Base-by-base conservation (phyloP, 2,329 filamentous ascomycete genomes). In the Penicillium sp. region DNA sequence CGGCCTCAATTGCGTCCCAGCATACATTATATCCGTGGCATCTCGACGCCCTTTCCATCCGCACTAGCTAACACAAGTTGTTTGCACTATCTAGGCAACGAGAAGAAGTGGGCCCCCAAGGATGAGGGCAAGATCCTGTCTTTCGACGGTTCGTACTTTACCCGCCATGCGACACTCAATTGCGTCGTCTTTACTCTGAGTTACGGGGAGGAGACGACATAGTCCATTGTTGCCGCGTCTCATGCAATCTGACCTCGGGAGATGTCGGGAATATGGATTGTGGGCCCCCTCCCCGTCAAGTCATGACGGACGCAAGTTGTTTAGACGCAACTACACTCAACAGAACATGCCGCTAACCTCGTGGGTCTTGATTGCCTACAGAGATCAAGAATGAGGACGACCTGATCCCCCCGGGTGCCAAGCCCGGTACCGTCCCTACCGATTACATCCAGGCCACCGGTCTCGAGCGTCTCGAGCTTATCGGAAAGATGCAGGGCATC, bases 401-500 rank as follows among this genome's bases (percentile, higher is more conserved):
- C 70, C 86, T 98, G 45, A 57, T 94, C 53, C 80, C 85, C 51
- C 86, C 88, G 21, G 93, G 93, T 76, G 89, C 86, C 59, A 70
- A 79, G 59, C 74, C 82, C 52, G 91, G 93, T 65, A 86, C 85
- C 67, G 77, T 98, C 56, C 88, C 93, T 55, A 94, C 87, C 73
- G 93, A 98, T 72, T 72, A 94, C 67, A 89, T 97, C 71, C 93
- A 98, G 72, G 75, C 93, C 45, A 97, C 93, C 59, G 93, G 93
- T 86, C 79, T 97, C 46, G 93, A 98, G 79, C 90, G 93, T 81
- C 81, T 98, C 59, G 93, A 98, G 75, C 93, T 98, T 64, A 79
- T 98, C 68, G 93, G 93, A 74, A 98, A 98, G 83, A 95, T 97
- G 86, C 88, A 97, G 78, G 90, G 93, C 56, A 77, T 96, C 61